Percentiles rank a stretch among this genome's conserved stretches.
Evolutionary conservation across 345 rosid genomes (phyloP).

Genomic region (Microcos paniculata): DNA sequence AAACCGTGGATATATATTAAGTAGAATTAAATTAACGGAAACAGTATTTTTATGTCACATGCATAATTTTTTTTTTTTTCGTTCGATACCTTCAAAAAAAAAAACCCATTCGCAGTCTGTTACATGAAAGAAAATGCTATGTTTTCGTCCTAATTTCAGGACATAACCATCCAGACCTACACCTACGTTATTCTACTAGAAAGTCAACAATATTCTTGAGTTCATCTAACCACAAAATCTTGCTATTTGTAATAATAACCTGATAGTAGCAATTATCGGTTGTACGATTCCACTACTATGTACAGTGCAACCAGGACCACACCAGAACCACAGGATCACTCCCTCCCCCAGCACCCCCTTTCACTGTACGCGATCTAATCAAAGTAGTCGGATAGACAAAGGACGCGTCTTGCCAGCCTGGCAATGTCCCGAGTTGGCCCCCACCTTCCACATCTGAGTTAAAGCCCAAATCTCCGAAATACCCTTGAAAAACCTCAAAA

Average conservation of each 20-base stretch:
- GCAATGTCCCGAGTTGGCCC: constrained; percentile 3
- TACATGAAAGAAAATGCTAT: too few relatives aligned
- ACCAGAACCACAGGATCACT: constrained; percentile 15
- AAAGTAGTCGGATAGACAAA: not conserved
- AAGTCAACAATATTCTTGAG: not conserved
- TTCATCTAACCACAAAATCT: too few relatives aligned
- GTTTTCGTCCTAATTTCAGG: too few relatives aligned
- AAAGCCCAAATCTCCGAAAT: not conserved
- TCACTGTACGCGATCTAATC: not conserved
- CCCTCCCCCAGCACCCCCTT: not conserved
- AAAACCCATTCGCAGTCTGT: too few relatives aligned
- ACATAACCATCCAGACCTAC: too few relatives aligned
- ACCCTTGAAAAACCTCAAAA: not conserved
- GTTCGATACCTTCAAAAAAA: too few relatives aligned
- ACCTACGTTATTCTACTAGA: too few relatives aligned
- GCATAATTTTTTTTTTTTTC: too few relatives aligned
- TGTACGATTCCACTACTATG: not conserved
- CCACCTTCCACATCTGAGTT: not conserved
- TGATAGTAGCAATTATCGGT: not conserved
- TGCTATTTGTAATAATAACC: too few relatives aligned
- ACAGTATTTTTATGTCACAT: too few relatives aligned
- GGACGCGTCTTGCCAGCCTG: constrained; percentile 50
- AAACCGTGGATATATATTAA: too few relatives aligned
- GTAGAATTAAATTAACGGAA: too few relatives aligned
- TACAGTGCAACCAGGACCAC: constrained; percentile 12